These are phyloP conservation scores for Cladosporium halotolerans DNA, from an alignment of 2,329 filamentous ascomycete genomes.

Conservation along the genomic window DNA sequence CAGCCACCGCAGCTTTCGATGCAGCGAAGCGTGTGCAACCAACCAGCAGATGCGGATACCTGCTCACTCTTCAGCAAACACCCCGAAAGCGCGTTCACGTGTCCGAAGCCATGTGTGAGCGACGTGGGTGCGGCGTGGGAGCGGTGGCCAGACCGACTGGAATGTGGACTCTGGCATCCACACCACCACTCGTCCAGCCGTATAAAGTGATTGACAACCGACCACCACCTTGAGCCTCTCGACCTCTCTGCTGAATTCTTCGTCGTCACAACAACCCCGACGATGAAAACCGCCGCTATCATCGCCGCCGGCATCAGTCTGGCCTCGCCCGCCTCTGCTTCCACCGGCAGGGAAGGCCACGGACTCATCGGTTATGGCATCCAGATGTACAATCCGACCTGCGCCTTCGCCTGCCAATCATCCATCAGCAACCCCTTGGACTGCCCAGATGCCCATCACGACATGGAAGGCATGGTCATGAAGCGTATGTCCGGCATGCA, in stretches of 20 bases:
- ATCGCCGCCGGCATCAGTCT: not conserved
- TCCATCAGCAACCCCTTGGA: constrained; percentile 14
- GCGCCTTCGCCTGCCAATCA: constrained; percentile 20
- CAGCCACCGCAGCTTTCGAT: constrained; percentile 1
- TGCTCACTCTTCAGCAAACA: not conserved
- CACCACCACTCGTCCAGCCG: not conserved
- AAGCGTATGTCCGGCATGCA: constrained; percentile 1
- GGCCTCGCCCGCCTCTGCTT: not conserved
- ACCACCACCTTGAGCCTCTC: not conserved
- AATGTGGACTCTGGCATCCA: not conserved
- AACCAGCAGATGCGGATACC: not conserved
- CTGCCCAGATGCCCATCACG: constrained; percentile 12
- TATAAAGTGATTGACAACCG: not conserved
- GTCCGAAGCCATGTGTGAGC: not conserved
- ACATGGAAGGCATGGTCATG: constrained; percentile 13
- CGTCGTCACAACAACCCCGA: not conserved
- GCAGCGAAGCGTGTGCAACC: not conserved
- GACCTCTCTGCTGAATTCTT: not conserved
- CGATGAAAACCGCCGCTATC: not conserved
- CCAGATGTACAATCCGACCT: constrained; percentile 20
- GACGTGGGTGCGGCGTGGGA: not conserved
- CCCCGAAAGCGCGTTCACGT: not conserved
- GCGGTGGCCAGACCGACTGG: constrained; percentile 4
- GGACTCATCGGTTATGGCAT: constrained; percentile 22
- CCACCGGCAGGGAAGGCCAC: not conserved